Evolutionary conservation across 805 yeast species (phyloP).

Genomic region (Kluyveromyces lactis): DNA sequence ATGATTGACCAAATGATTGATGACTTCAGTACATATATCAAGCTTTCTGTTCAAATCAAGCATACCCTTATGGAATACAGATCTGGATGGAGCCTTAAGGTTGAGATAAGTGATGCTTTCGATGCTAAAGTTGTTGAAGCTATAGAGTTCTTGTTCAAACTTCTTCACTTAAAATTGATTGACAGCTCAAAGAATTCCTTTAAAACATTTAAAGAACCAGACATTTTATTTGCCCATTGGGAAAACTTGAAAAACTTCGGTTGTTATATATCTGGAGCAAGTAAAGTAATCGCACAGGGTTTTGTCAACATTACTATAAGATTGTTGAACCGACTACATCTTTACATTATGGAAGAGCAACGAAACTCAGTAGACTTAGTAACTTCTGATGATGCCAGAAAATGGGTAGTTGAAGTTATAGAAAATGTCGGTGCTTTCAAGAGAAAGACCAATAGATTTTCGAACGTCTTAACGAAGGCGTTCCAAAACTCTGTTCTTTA

Average conservation of each 20-base stretch:
- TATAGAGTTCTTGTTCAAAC: conserved; percentile 58
- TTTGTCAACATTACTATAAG: conserved; percentile 58
- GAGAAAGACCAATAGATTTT: conserved; percentile 74
- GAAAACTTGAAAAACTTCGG: conserved; percentile 69
- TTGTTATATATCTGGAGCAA: conserved; percentile 69
- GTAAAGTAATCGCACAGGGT: conserved; percentile 71
- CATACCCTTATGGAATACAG: conserved; percentile 54
- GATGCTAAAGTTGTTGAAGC: conserved; percentile 68
- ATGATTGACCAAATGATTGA: conserved; percentile 91
- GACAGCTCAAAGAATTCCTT: conserved; percentile 68
- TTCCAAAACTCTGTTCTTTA: conserved; percentile 68
- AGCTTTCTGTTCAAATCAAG: conserved; percentile 67
- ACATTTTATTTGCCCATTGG: conserved; percentile 80
- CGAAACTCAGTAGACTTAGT: conserved; percentile 47
- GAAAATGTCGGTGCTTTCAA: conserved; percentile 70
- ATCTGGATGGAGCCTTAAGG: conserved; percentile 59
- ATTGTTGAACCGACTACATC: conserved; percentile 57
- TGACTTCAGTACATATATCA: conserved; percentile 71
- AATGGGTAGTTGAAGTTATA: conserved; percentile 62
- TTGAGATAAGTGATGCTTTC: conserved; percentile 51
- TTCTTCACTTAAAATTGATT: conserved; percentile 67
- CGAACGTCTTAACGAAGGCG: conserved; percentile 53
- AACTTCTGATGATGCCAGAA: conserved; percentile 34
- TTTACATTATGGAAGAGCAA: conserved; percentile 65
- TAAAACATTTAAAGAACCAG: conserved; percentile 86